Evolutionary conservation across 192 early-diverging fungal species (phyloP), one percentile per base, ranked within the genome.

Genomic region (Gigaspora rosea): DNA sequence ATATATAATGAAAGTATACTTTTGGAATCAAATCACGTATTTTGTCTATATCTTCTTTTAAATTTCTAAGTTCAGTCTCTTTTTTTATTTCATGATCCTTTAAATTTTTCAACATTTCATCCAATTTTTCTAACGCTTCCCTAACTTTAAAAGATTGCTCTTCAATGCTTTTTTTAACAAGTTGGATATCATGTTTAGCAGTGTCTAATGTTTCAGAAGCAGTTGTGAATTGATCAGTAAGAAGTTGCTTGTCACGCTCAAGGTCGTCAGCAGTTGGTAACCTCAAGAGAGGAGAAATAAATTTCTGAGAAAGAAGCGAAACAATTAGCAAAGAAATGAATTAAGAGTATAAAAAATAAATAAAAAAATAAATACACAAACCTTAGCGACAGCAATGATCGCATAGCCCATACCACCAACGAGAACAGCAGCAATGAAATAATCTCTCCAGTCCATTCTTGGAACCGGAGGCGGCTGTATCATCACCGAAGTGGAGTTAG

Each of bases 331-430:
- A 47, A 48, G 68, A 56, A 12, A 33, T n/a, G n/a, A n/a, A n/a
- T 66, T 2, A 15, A 22, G 3, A 22, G 13, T 27, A 16, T 15
- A 69, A 49, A 36, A 41, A 56, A 4, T 32, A 3, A 71, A 36
- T 35, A 18, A 59, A 71, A 6, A 61, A 32, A 57, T 46, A 57
- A 58, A 52, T 46, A 48, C 20, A 20, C 57, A 78, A 86, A 95
- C 94, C 90, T 94, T 92, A 8, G 87, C 89, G 77, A 92, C 77
- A 49, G 82, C 83, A 78, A 90, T 94, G 50, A 94, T 83, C n/a
- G 92, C 94, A 82, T 96, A 97, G n/a, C 93, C 92, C 41, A 95
- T 88, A 11, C 96, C 96, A 69, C 91, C 94, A 16, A 91, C 91
- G 13, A 95, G 90, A 16, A 95, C 90, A 16, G 94, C 88, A 8